phyloP scores from a whole-genome alignment of 1,284 basidiomycete species.

The Mycena sp. region DNA sequence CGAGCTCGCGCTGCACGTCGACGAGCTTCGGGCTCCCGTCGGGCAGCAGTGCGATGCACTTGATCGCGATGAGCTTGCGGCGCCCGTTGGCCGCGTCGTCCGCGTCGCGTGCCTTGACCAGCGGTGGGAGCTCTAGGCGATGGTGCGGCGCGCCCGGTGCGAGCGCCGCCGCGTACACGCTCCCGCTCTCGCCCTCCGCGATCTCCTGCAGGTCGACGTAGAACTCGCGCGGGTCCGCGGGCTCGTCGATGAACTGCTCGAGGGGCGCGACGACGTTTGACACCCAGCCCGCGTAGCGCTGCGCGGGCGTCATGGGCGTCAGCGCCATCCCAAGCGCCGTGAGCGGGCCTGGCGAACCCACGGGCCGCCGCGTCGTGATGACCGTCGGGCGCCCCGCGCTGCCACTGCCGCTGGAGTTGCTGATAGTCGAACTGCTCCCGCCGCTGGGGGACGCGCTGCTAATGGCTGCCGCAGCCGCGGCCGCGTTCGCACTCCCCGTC shows the following conservation, averaged over 20 bases:
- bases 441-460: conserved; percentile 26
- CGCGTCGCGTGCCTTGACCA: conserved; percentile 46
- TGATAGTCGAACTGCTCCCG: conserved; percentile 20
- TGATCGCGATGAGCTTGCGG: conserved; percentile 72
- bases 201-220: conserved; percentile 77
- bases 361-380: conserved; percentile 25
- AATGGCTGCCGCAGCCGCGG: conserved; percentile 3
- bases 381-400: too few species aligned
- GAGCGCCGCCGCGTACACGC: conserved; percentile 71
- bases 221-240: conserved; percentile 64
- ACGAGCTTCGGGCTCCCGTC: conserved; percentile 67
- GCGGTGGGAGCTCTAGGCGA: conserved; percentile 48
- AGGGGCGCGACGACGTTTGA: conserved; percentile 69
- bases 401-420: conserved; percentile 13
- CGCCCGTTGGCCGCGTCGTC: conserved; percentile 43
- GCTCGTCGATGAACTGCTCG: conserved; percentile 69
- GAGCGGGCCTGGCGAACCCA: conserved; percentile 26
- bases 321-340: conserved; percentile 35
- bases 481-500: too few species aligned
- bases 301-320: conserved; percentile 51
- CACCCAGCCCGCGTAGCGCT: conserved; percentile 62
- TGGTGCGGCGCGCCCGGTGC: conserved; percentile 42
- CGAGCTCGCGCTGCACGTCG: conserved; percentile 69
- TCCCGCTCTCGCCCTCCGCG: conserved; percentile 82
- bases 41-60: conserved; percentile 70